Percentiles rank a stretch among this genome's conserved stretches.
These are phyloP conservation scores for Aspergillus campestris DNA, from an alignment of 495 filamentous ascomycete genomes.

Conservation along the genomic window DNA sequence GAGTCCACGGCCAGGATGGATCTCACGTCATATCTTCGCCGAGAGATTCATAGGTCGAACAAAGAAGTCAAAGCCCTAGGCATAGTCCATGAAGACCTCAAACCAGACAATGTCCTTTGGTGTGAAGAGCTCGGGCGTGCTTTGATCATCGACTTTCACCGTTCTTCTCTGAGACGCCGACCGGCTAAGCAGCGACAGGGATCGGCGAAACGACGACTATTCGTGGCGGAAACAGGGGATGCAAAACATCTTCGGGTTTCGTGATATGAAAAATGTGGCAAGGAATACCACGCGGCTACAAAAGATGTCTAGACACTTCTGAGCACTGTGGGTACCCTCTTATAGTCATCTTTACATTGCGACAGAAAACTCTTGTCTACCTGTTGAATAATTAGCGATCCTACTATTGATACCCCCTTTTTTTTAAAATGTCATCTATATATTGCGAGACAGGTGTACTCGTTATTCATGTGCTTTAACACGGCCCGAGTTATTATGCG, in stretches of 20 bases:
- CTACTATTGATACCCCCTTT: no score
- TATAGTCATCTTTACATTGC: no score
- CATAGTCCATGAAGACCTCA: constrained; percentile 5
- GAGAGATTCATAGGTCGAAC: constrained; percentile 2
- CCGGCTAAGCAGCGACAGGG: background rate
- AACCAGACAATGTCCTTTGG: constrained; percentile 14
- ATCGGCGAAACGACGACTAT: constrained; percentile 1
- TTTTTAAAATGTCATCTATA: no score
- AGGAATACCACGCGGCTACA: no score
- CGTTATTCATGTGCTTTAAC: no score
- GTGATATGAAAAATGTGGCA: no score
- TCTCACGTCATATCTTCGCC: constrained; percentile 1
- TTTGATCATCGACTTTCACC: constrained; percentile 21
- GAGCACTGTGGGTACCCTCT: no score
- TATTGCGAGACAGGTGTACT: no score
- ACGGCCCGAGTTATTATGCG: no score
- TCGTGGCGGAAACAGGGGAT: background rate
- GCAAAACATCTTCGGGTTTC: background rate
- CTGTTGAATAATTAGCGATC: no score
- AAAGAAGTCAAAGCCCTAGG: constrained; percentile 3
- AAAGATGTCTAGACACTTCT: no score
- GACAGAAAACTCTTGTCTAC: no score
- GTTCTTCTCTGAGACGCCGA: constrained; percentile 7
- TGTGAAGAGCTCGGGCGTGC: constrained; percentile 12
- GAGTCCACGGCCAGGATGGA: constrained; percentile 8